Evolutionary conservation across 257 asterid species (phyloP).

Genomic region (Vinca minor): DNA sequence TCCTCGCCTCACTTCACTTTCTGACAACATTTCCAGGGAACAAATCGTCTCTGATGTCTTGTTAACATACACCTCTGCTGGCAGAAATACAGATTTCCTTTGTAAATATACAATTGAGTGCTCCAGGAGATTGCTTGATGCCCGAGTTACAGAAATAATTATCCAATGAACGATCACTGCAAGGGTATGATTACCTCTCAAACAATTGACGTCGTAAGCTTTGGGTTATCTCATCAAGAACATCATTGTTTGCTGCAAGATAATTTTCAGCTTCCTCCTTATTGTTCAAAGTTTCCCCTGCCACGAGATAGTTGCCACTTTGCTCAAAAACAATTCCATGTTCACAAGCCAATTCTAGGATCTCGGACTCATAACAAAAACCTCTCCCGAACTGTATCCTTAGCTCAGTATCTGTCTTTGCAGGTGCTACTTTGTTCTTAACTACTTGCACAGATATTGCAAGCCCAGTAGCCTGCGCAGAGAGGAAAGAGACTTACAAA

Average conservation of each 20-base stretch:
- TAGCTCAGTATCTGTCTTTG: constrained; percentile 63
- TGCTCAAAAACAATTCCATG: constrained; percentile 60
- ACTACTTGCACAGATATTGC: constrained; percentile 67
- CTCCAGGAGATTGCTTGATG: background rate
- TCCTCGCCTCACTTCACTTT: background rate
- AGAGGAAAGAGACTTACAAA: constrained; percentile 2
- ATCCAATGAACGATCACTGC: constrained; percentile 10
- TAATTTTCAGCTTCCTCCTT: constrained; percentile 55
- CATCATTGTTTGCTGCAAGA: constrained; percentile 45
- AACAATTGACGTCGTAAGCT: constrained; percentile 61
- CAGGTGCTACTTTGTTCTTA: constrained; percentile 82
- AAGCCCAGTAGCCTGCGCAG: constrained; percentile 74
- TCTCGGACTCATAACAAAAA: constrained; percentile 48
- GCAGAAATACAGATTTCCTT: background rate
- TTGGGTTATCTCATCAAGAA: constrained; percentile 41
- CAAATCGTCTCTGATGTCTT: background rate
- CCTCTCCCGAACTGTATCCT: constrained; percentile 67
- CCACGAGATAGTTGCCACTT: constrained; percentile 46
- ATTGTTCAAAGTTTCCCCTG: constrained; percentile 43
- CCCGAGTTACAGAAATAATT: background rate
- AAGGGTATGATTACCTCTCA: constrained; percentile 20
- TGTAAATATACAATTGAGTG: background rate
- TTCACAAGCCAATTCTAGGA: constrained; percentile 83
- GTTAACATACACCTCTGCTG: background rate
- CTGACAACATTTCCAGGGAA: background rate